Evolutionary conservation across 192 early-diverging fungal genomes (phyloP), one percentile per base, ranked within the genome.

Genomic region (Mortierella antarctica): DNA sequence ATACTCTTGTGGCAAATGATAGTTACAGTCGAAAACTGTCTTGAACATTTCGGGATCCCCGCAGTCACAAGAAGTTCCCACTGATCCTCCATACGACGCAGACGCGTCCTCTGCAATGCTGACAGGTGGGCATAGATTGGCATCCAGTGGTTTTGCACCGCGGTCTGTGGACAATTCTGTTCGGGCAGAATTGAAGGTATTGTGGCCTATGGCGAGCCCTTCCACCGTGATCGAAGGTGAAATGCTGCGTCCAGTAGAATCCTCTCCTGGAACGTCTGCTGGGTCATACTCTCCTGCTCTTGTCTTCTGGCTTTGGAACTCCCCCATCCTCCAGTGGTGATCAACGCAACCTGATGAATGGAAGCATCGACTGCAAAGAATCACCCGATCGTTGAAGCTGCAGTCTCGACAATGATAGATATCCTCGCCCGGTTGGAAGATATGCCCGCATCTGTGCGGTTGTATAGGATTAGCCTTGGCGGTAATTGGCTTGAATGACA

Each of bases 381-480:
- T 51, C 14, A 67, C 76, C 44, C 17, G 51, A 0, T 71, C 64
- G 40, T 79, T 47, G 18, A 62, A 41, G 50, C 76, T 79, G 40
- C 76, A 79, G 40, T 79, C 76, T 20, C 46, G 48, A n/a, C 76
- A 79, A 41, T 79, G 76, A 20, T 79, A 79, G 9, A 79, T 57
- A 42, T 79, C 76, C 46, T 79, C 76, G n/a, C 69, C 76, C 5
- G 50, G 64, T 44, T 56, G 48, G 57, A 79, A 79, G 6, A 79
- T 20, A 46, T 71, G 64, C 18, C 52, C 52, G 49, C 76, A 79
- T 4, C 69, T 63, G 50, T 71, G 50, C 6, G 64, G 17, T 57
- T 12, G 44, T 41, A 13, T 10, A n/a, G 5, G 20, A 23, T 5
- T 41, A 7, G 12, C 4, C n/a, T 7, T 10, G 23, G 52, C 14